Evolutionary conservation across 1,139 yeast species (phyloP), one percentile per base, ranked within the genome.

Genomic region (Candida tropicalis): DNA sequence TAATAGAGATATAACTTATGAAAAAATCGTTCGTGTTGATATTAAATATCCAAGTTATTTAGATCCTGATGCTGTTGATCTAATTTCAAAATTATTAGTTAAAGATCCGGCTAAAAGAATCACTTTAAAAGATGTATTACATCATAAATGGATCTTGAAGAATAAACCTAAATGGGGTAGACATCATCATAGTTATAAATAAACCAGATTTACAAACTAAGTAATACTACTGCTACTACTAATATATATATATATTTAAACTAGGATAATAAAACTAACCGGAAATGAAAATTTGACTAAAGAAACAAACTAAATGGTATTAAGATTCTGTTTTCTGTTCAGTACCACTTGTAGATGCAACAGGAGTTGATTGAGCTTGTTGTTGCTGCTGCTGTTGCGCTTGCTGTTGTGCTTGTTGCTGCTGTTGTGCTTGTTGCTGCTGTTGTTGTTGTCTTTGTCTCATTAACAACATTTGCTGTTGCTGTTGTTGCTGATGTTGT

Each of bases 141-240:
- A 62, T 6, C 98, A 91, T 60, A 93, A 96, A 0, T 91, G 97
- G 97, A 84, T 91, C 2, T 48, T 70, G 11, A 82, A 79, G 54
- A 81, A 88, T 60, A 77, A 73, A 55, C 76, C 78, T 3, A 52
- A 52, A 23, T 73, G 78, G 78, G 72, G 73, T 5, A 44, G 38
- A 47, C 31, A 34, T 13, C 28, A n/a, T 4, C 8, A 36, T 17
- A 40, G 18, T 10, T 13, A 16, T 24, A 31, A 13, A 23, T 38
- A 29, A n/a, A n/a, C n/a, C n/a, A n/a, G n/a, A n/a, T n/a, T n/a
- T n/a, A n/a, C n/a, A n/a, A n/a, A n/a, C n/a, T n/a, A n/a, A n/a
- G n/a, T n/a, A n/a, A n/a, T n/a, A n/a, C n/a, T n/a, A n/a, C n/a
- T n/a, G n/a, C n/a, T n/a, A n/a, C n/a, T n/a, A 32, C 5, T 8